phyloP scores from a whole-genome alignment of 805 yeast genomes.

The Metschnikowia proteae region DNA sequence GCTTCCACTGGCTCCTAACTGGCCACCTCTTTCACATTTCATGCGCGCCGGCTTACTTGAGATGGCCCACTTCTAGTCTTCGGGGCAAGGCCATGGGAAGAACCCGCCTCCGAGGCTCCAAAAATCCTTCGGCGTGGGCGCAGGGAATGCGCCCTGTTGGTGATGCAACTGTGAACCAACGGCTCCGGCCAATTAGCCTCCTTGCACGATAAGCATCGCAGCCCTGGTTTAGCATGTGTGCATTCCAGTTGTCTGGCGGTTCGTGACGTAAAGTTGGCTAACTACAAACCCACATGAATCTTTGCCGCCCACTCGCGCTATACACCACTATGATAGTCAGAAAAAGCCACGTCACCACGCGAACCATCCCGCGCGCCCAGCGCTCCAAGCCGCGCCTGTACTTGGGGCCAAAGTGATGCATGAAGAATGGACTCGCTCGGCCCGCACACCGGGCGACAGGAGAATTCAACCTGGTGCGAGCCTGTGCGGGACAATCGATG shows the following conservation, averaged over 20 bases:
- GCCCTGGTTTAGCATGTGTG: not conserved
- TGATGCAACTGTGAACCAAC: not conserved
- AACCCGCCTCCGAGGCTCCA: too few species aligned
- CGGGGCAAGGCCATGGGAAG: too few species aligned
- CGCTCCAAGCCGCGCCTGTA: not conserved
- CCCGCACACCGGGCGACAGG: constrained; percentile 1
- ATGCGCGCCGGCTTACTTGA: constrained; percentile 3
- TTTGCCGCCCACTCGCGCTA: not conserved
- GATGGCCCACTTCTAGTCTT: not conserved
- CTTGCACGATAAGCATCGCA: not conserved
- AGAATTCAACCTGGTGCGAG: not conserved
- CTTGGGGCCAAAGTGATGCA: not conserved
- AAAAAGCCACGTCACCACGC: not conserved
- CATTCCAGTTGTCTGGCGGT: not conserved
- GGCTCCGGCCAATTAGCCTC: not conserved
- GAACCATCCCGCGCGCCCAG: constrained; percentile 1
- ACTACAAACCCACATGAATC: not conserved
- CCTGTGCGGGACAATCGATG: not conserved
- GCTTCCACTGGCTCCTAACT: not conserved
- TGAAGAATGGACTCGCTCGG: not conserved
- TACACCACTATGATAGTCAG: not conserved
- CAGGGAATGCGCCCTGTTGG: not conserved
- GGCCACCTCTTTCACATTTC: not conserved
- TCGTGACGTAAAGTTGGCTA: not conserved
- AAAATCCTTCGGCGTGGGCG: too few species aligned